These are phyloP conservation scores for Apiospora kogelbergensis DNA, from an alignment of 2,329 filamentous ascomycete species.

Conservation along the genomic window DNA sequence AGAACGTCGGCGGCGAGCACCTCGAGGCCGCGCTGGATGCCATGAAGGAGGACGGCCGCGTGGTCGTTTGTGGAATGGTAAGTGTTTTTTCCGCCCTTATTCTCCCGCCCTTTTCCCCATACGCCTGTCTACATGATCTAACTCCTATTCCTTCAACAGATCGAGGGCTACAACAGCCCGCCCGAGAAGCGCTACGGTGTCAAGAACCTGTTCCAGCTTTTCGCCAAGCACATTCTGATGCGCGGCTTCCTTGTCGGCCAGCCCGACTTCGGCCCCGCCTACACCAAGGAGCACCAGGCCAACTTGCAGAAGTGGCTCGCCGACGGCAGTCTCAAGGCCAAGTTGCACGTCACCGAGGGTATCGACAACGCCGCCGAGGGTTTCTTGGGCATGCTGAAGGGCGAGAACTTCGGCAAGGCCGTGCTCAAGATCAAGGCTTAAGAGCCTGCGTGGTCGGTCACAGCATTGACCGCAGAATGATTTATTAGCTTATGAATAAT, in stretches of 20 bases:
- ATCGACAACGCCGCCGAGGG: conserved; percentile 77
- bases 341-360: conserved; percentile 67
- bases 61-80: conserved; percentile 65
- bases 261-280: conserved; percentile 63
- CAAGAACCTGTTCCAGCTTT: conserved; percentile 62
- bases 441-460: too few species aligned
- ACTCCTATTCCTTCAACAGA: conserved; percentile 28
- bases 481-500: background rate
- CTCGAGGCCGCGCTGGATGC: conserved; percentile 59
- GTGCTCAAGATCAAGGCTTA: conserved; percentile 36
- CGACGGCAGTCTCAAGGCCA: conserved; percentile 73
- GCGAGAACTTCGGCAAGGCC: conserved; percentile 86
- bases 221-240: conserved; percentile 72
- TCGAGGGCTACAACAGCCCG: conserved; percentile 60
- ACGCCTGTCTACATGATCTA: background rate
- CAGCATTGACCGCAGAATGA: background rate
- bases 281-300: conserved; percentile 71
- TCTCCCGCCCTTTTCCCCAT: conserved; percentile 13
- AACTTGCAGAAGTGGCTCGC: conserved; percentile 74
- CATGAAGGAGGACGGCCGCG: conserved; percentile 64
- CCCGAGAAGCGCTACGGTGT: conserved; percentile 60
- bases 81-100: conserved; percentile 25
- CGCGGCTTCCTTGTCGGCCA: conserved; percentile 75
- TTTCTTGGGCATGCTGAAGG: conserved; percentile 71
- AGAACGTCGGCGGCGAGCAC: conserved; percentile 77